Conservation (phyloP, 108 stramenopile species). For the Stephanodiscus minutulus region DNA sequence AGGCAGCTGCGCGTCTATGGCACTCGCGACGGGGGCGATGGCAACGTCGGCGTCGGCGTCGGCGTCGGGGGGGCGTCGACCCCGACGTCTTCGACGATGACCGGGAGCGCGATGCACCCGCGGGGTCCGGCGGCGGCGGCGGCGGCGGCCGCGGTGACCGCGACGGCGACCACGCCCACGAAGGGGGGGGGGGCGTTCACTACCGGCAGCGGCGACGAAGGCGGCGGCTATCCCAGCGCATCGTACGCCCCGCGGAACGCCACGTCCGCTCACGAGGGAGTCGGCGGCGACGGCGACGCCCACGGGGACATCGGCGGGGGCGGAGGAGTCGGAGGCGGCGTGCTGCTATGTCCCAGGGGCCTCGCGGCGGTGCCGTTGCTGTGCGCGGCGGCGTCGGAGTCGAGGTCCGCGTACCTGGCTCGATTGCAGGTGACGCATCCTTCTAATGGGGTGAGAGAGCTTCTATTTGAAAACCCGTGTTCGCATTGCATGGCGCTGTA, state of each 20-base stretch:
- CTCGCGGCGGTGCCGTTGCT: constrained; percentile 81
- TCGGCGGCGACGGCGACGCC: background rate
- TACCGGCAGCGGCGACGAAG: background rate
- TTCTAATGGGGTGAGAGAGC: constrained; percentile 41
- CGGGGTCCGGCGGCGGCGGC: too few species aligned
- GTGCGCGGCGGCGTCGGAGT: constrained; percentile 83
- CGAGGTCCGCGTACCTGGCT: constrained; percentile 73
- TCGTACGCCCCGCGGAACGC: constrained; percentile 30
- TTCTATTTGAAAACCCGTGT: constrained; percentile 5
- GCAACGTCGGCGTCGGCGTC: background rate
- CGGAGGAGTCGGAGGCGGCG: background rate
- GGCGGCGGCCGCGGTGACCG: constrained; percentile 7
- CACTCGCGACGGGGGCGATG: constrained; percentile 27
- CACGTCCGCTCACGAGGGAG: constrained; percentile 18
- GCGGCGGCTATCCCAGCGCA: constrained; percentile 15
- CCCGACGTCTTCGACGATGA: background rate
- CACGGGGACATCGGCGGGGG: background rate
- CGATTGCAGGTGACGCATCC: constrained; percentile 56
- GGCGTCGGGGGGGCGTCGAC: background rate
- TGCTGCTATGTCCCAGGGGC: constrained; percentile 61
- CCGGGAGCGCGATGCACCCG: background rate
- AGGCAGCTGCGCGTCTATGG: constrained; percentile 83
- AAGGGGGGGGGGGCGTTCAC: constrained; percentile 8
- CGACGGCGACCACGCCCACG: background rate
- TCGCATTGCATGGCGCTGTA: background rate